Conservation (phyloP, 2,329 filamentous ascomycete species). For the Cladobotryum protrusum region DNA sequence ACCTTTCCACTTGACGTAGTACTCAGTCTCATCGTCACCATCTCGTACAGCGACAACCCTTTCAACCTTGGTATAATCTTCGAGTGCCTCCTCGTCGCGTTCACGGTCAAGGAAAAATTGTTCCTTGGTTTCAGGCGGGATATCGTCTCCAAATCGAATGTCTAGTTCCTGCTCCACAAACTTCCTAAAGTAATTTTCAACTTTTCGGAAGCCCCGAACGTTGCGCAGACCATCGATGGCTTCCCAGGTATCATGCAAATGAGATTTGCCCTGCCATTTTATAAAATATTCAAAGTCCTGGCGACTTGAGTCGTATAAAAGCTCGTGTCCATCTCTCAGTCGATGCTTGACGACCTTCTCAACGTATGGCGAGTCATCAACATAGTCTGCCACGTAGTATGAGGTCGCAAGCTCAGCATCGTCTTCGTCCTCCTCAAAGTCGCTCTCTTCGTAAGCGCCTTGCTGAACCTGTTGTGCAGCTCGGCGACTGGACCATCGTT, state of each 20-base stretch:
- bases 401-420: slow-evolving; percentile 51
- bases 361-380: slow-evolving; percentile 78
- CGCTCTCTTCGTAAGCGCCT: slow-evolving; percentile 60
- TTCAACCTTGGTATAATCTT: slow-evolving; percentile 88
- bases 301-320: slow-evolving; percentile 50
- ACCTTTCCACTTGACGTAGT: slow-evolving; percentile 95
- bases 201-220: slow-evolving; percentile 77
- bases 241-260: slow-evolving; percentile 96
- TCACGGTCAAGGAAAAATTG: slow-evolving; percentile 95
- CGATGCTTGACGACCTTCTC: slow-evolving; percentile 88
- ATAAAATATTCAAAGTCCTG: slow-evolving; percentile 88
- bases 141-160: slow-evolving; percentile 67
- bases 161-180: slow-evolving; percentile 73
- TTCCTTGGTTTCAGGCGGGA: slow-evolving; percentile 79
- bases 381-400: slow-evolving; percentile 62
- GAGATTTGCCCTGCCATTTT: slow-evolving; percentile 95
- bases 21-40: slow-evolving; percentile 75
- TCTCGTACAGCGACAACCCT: slow-evolving; percentile 80
- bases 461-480: slow-evolving; percentile 68
- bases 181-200: slow-evolving; percentile 93
- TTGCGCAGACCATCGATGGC: slow-evolving; percentile 65
- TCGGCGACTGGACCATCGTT: slow-evolving; percentile 85
- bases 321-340: slow-evolving; percentile 60
- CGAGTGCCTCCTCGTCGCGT: slow-evolving; percentile 77
- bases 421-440: slow-evolving; percentile 58